These are phyloP conservation scores for Verticillium nubilum DNA, from an alignment of 2,329 filamentous ascomycete species.

Conservation along the genomic window DNA sequence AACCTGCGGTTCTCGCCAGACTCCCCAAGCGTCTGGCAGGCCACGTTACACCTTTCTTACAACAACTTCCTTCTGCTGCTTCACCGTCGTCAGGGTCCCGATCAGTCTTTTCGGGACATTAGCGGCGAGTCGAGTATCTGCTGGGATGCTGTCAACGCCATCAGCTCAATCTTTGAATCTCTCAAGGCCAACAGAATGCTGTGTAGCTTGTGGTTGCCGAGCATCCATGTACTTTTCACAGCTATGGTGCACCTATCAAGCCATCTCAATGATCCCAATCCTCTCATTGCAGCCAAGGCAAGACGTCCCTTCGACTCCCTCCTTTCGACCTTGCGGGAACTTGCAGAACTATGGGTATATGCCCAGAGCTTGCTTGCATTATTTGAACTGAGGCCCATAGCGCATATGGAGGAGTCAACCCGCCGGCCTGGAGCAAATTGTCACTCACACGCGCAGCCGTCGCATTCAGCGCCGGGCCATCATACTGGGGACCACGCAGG, in stretches of 20 bases:
- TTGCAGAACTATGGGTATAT: conserved; percentile 24
- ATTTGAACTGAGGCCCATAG: conserved; percentile 14
- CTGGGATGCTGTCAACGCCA: conserved; percentile 19
- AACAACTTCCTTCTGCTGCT: conserved; percentile 28
- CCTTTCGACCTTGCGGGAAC: conserved; percentile 18
- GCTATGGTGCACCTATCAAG: conserved; percentile 21
- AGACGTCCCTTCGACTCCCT: conserved; percentile 21
- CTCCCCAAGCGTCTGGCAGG: conserved; percentile 19
- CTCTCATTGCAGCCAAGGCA: conserved; percentile 23
- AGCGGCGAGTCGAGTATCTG: conserved; percentile 23
- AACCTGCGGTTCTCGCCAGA: conserved; percentile 17
- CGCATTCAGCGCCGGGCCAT: no score
- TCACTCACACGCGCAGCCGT: no score
- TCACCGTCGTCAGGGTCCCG: conserved; percentile 15
- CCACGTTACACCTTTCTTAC: conserved; percentile 26
- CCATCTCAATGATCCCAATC: conserved; percentile 21
- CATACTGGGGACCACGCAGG: no score
- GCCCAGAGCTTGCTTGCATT: conserved; percentile 22
- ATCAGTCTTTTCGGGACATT: conserved; percentile 7
- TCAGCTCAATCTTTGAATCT: conserved; percentile 23
- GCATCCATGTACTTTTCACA: conserved; percentile 23
- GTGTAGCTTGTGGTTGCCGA: conserved; percentile 20
- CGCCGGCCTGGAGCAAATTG: not conserved
- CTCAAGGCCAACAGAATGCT: conserved; percentile 16
- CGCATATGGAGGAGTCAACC: not conserved